phyloP scores from a whole-genome alignment of 768 basidiomycete genomes.

The Trametes coccinea region DNA sequence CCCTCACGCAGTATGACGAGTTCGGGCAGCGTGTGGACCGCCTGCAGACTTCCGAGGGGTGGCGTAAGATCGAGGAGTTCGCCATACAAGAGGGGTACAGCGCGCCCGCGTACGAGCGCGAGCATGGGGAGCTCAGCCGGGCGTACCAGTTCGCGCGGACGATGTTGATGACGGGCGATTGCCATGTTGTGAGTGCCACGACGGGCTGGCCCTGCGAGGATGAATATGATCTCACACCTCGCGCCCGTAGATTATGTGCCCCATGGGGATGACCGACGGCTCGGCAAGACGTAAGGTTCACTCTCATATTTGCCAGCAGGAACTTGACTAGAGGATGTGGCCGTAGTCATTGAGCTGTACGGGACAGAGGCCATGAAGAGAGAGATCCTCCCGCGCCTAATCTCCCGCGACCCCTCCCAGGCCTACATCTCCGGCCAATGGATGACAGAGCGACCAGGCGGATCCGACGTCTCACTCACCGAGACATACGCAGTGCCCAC shows the following conservation, averaged over 20 bases:
- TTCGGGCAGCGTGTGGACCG: conserved; percentile 66
- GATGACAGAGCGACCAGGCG: conserved; percentile 83
- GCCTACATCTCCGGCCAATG: conserved; percentile 78
- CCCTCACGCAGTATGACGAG: conserved; percentile 69
- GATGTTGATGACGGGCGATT: conserved; percentile 60
- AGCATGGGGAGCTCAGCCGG: conserved; percentile 58
- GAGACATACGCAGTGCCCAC: conserved; percentile 58
- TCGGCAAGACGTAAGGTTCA: conserved; percentile 47
- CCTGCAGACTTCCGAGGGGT: conserved; percentile 69
- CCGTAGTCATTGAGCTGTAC: conserved; percentile 48
- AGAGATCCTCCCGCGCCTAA: conserved; percentile 54
- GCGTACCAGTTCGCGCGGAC: conserved; percentile 64
- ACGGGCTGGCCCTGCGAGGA: not conserved
- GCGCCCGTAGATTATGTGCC: conserved; percentile 57
- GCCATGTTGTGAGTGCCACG: conserved; percentile 49
- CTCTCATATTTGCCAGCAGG: not conserved
- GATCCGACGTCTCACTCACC: conserved; percentile 71
- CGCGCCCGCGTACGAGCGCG: conserved; percentile 65
- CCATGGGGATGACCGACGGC: conserved; percentile 78
- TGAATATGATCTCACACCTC: too few relatives aligned
- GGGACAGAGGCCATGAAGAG: conserved; percentile 61
- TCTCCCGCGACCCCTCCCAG: conserved; percentile 56
- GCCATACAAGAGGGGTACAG: conserved; percentile 64
- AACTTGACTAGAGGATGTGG: not conserved
- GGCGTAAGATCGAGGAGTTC: conserved; percentile 62